These are phyloP conservation scores for Pseudotulostoma volvatum DNA, from an alignment of 495 filamentous ascomycete genomes.

Conservation along the genomic window DNA sequence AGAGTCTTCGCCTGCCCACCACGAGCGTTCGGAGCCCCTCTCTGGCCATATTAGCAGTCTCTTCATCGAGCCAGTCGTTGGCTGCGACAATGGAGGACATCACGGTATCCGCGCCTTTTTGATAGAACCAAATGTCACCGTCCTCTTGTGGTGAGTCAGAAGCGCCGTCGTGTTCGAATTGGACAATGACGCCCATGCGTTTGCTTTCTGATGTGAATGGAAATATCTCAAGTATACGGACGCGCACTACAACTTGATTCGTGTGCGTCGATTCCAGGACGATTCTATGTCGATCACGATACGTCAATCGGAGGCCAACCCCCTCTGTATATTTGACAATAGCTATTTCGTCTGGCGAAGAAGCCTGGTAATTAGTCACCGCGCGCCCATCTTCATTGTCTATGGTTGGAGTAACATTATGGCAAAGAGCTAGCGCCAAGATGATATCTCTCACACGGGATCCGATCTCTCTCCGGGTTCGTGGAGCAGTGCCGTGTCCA, in stretches of 20 bases:
- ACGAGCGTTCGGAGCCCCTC: slow-evolving; percentile 92
- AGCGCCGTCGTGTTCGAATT: slow-evolving; percentile 43
- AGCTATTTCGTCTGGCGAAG: slow-evolving; percentile 94
- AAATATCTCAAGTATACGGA: slow-evolving; percentile 83
- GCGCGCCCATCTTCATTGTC: slow-evolving; percentile 64
- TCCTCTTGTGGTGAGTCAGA: slow-evolving; percentile 22
- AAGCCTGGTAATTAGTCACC: slow-evolving; percentile 86
- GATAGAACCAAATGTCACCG: slow-evolving; percentile 92
- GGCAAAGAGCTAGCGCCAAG: slow-evolving; percentile 80
- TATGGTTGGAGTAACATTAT: slow-evolving; percentile 89
- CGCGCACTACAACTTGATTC: slow-evolving; percentile 63
- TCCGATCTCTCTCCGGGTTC: slow-evolving; percentile 83
- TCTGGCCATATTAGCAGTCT: slow-evolving; percentile 95
- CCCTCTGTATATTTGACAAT: slow-evolving; percentile 93
- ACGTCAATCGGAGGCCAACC: slow-evolving; percentile 68
- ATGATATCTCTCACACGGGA: slow-evolving; percentile 82
- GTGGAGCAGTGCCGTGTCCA: slow-evolving; percentile 44
- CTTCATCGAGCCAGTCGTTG: slow-evolving; percentile 98
- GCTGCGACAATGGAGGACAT: slow-evolving; percentile 87
- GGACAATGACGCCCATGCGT: slow-evolving; percentile 93
- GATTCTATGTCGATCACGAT: slow-evolving; percentile 77
- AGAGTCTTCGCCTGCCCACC: slow-evolving; percentile 72
- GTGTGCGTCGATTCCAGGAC: slow-evolving; percentile 63
- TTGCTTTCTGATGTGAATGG: slow-evolving; percentile 97
- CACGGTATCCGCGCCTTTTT: slow-evolving; percentile 96